Percentiles rank a stretch among this genome's conserved stretches.
phyloP scores from a whole-genome alignment of 768 basidiomycete species.

The Daedalea quercina region DNA sequence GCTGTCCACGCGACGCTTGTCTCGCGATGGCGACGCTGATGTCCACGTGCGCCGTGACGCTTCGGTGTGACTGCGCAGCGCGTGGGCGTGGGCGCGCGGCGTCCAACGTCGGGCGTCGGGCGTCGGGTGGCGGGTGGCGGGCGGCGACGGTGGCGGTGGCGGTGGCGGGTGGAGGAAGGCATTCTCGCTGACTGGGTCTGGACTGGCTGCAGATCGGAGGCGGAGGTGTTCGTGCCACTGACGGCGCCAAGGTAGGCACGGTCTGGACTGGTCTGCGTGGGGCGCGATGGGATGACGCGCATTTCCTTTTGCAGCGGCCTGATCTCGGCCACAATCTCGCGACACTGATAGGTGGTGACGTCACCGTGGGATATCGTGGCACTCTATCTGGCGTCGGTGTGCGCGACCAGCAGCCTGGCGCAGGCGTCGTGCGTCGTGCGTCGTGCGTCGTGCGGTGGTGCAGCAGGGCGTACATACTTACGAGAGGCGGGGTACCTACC shows the following conservation, averaged over 20 bases:
- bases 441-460: too few relatives aligned
- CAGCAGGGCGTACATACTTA: too few relatives aligned
- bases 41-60: too few relatives aligned
- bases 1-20: too few relatives aligned
- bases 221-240: conserved; percentile 85
- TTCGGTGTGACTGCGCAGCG: neutral
- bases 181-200: conserved; percentile 1
- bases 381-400: too few relatives aligned
- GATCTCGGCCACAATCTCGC: conserved; percentile 51
- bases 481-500: too few relatives aligned
- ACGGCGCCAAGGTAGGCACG: conserved; percentile 78
- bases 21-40: too few relatives aligned
- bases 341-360: conserved; percentile 9
- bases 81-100: neutral
- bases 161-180: neutral
- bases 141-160: neutral
- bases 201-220: conserved; percentile 44
- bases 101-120: neutral
- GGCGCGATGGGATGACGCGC: neutral
- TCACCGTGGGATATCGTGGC: neutral
- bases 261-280: neutral
- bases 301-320: conserved; percentile 35
- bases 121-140: neutral
- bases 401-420: too few relatives aligned
- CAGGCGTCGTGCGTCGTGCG: too few relatives aligned